A percentile compares a stretch with the other conserved stretches of the same genome.
These are phyloP conservation scores for Cytospora mali DNA, from an alignment of 2,329 filamentous ascomycete genomes.

Conservation along the genomic window DNA sequence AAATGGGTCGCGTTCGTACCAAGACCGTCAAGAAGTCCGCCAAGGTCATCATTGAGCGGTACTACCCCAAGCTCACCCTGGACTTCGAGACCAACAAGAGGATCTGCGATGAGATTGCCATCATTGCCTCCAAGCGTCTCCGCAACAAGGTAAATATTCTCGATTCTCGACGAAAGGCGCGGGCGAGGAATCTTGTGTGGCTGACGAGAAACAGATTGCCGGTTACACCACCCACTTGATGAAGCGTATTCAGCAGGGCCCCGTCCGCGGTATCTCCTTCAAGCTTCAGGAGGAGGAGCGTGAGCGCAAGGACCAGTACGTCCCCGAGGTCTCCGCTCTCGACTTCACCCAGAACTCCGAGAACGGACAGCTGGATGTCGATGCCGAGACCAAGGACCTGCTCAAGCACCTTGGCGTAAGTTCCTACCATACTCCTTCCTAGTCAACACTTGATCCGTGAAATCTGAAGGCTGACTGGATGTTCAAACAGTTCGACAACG, in stretches of 20 bases:
- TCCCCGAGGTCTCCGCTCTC: conserved; percentile 96
- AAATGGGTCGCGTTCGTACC: conserved; percentile 71
- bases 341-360: conserved; percentile 96
- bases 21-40: conserved; percentile 78
- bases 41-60: conserved; percentile 99
- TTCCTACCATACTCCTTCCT: conserved; percentile 41
- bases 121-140: conserved; percentile 98
- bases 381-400: conserved; percentile 97
- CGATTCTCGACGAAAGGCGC: conserved; percentile 32
- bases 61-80: conserved; percentile 96
- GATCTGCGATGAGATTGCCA: conserved; percentile 99
- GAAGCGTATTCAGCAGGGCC: conserved; percentile 99
- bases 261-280: conserved; percentile 99
- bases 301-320: conserved; percentile 99
- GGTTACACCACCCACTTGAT: conserved; percentile 98
- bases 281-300: conserved; percentile 99
- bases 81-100: conserved; percentile 99
- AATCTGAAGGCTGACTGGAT: conserved; percentile 8
- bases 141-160: conserved; percentile 82
- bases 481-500: conserved; percentile 80
- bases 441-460: conserved; percentile 29
- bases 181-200: conserved; percentile 8
- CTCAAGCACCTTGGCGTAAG: conserved; percentile 98
- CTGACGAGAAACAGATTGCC: conserved; percentile 67
- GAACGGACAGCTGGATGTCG: conserved; percentile 90